These are phyloP conservation scores for Trichosphaerium sp. DNA, from an alignment of 78 protist species.

Conservation along the genomic window DNA sequence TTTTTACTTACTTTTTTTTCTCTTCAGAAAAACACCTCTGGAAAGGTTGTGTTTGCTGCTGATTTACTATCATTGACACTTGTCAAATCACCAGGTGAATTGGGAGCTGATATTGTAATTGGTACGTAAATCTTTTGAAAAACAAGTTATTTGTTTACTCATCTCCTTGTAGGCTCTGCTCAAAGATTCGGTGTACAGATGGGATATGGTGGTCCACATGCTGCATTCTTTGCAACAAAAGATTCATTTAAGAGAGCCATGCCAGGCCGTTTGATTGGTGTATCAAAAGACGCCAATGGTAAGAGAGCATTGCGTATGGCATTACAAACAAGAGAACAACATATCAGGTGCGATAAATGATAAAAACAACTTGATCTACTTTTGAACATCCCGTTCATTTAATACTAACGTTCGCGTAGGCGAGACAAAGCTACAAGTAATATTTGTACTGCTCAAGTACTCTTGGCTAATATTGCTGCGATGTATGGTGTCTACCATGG, in stretches of 20 bases:
- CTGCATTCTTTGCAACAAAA: constrained; percentile 85
- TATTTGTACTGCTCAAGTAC: constrained; percentile 98
- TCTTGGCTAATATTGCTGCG: constrained; percentile 90
- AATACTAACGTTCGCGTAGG: no score
- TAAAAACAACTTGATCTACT: no score
- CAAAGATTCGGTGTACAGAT: constrained; percentile 96
- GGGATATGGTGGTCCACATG: constrained; percentile 98
- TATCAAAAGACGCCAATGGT: constrained; percentile 63
- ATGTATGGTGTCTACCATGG: constrained; percentile 96
- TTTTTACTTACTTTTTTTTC: no score
- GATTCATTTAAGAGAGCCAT: constrained; percentile 63
- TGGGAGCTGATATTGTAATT: constrained; percentile 84
- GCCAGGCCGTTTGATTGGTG: constrained; percentile 97
- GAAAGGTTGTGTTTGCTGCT: constrained; percentile 50
- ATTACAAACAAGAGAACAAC: constrained; percentile 98
- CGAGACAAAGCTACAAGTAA: constrained; percentile 84
- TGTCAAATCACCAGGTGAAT: constrained; percentile 54
- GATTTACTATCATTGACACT: constrained; percentile 86
- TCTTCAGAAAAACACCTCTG: not conserved
- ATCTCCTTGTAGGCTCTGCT: no score
- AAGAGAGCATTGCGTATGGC: constrained; percentile 84
- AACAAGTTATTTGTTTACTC: no score
- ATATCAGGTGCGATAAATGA: no score
- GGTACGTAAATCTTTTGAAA: no score
- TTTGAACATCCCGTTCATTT: no score